Evolutionary conservation across 352 stramenopile genomes (phyloP), one percentile per base, ranked within the genome.

Genomic region (Phytophthora fragariaefolia): DNA sequence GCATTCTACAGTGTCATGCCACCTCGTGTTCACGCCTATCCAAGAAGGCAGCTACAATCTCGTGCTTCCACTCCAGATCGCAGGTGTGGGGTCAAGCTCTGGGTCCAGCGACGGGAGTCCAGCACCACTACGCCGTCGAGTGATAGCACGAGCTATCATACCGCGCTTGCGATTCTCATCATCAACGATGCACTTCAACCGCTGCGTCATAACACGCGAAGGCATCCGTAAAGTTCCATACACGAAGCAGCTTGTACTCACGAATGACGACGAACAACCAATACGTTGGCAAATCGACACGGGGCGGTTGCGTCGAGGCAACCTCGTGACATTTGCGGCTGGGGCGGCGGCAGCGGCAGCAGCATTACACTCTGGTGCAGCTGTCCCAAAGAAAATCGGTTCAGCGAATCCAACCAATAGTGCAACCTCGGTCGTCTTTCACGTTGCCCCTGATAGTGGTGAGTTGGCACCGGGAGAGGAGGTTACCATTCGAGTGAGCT

Each of bases 141-240:
- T 98, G 1, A 32, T 68, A 9, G 93, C 83, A 0, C 72, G 58
- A 9, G 86, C 82, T 0, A 67, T 97, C 1, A 59, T 48, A 4
- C 93, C 93, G 0, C 72, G 82, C 0, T 64, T 98, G 0, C 53
- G 91, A 0, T 93, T 97, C 47, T 88, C 84, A 0, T 76, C 65
- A 7, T 87, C 89, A 0, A 72, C 72, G 2, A 66, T 97, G 43
- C 73, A 97, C 46, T 98, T 98, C 63, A 76, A 87, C 10, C 79
- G 83, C 1, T 90, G 86, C n/a, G 82, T 98, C 13, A 92, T 98
- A 53, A 87, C 87, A 1, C 54, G 87, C 1, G 88, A 98, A 58
- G 81, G 80, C 0, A 91, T 92, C 34, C 87, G 89, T 2, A 93
- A 95, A 57, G 83, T 97, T 0, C 92, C 93, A 0, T 97, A 97